A percentile compares a stretch with the other conserved stretches of the same genome.
Evolutionary conservation across 2,329 filamentous ascomycete genomes (phyloP).

Genomic region (Botrytis elliptica): DNA sequence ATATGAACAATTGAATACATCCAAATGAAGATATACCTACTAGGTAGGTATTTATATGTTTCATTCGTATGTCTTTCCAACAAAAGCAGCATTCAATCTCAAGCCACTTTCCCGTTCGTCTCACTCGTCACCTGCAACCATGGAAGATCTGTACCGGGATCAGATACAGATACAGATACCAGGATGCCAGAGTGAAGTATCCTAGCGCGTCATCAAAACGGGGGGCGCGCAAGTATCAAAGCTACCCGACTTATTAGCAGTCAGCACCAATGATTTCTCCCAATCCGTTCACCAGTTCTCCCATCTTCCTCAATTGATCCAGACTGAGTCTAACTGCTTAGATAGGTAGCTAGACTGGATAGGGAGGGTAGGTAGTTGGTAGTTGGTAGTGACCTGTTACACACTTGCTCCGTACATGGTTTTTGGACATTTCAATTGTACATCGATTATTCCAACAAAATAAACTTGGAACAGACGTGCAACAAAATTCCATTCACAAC

Average conservation of each 20-base stretch:
- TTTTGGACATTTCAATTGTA: neutral
- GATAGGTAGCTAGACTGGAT: neutral
- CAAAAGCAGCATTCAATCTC: neutral
- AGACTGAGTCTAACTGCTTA: neutral
- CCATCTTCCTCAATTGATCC: neutral
- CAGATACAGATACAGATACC: neutral
- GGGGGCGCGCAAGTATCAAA: neutral
- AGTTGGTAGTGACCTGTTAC: neutral
- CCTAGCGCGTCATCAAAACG: neutral
- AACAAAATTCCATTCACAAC: conserved; percentile 6
- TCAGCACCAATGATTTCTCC: neutral
- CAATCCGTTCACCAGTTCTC: neutral
- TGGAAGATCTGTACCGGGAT: neutral
- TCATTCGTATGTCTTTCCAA: neutral
- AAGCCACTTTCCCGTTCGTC: neutral
- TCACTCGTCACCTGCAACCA: neutral
- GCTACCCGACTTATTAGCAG: neutral
- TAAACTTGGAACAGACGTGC: conserved; percentile 21
- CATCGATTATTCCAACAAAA: conserved; percentile 12
- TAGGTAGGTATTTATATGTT: neutral
- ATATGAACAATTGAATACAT: neutral
- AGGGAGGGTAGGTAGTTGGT: neutral
- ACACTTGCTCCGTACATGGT: neutral
- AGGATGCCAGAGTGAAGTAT: neutral
- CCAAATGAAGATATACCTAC: neutral